phyloP scores from a whole-genome alignment of 2,329 filamentous ascomycete species.

The Cladosporium sp. region DNA sequence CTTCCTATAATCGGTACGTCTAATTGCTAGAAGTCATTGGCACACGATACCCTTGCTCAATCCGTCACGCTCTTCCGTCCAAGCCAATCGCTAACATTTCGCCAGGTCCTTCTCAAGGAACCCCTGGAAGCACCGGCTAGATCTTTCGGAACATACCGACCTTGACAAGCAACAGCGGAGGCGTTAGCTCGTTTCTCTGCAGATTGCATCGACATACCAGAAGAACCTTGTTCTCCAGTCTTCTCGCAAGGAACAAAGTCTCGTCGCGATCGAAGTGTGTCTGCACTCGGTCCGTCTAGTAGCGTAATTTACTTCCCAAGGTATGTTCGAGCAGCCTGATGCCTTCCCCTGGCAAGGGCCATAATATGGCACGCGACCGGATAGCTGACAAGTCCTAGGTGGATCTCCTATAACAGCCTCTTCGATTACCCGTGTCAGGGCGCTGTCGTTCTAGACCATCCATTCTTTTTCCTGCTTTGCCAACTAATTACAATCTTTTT shows the following conservation, averaged over 20 bases:
- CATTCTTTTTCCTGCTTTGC: slow-evolving; percentile 38
- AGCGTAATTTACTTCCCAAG: slow-evolving; percentile 48
- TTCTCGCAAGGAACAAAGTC: slow-evolving; percentile 33
- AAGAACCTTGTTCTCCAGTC: slow-evolving; percentile 31
- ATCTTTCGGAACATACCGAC: slow-evolving; percentile 23
- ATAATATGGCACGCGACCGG: slow-evolving; percentile 20
- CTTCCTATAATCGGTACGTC: slow-evolving; percentile 7
- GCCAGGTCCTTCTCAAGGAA: slow-evolving; percentile 36
- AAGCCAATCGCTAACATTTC: slow-evolving; percentile 40
- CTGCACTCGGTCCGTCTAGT: slow-evolving; percentile 24
- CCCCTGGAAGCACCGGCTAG: slow-evolving; percentile 29
- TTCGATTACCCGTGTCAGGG: slow-evolving; percentile 19
- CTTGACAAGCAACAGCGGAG: slow-evolving; percentile 39
- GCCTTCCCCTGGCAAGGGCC: slow-evolving; percentile 19
- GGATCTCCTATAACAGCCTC: slow-evolving; percentile 33
- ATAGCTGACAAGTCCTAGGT: slow-evolving; percentile 33
- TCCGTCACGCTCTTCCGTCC: slow-evolving; percentile 23
- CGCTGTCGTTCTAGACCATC: slow-evolving; percentile 33
- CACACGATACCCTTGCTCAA: slow-evolving; percentile 31
- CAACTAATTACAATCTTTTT: slow-evolving; percentile 59
- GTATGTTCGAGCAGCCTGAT: slow-evolving; percentile 35
- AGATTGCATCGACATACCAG: slow-evolving; percentile 29
- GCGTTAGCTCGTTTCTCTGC: slow-evolving; percentile 53
- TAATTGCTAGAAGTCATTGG: slow-evolving; percentile 12
- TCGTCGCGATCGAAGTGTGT: slow-evolving; percentile 19